Conservation (phyloP, 2,329 filamentous ascomycete genomes). For the Scedosporium aurantiacum region DNA sequence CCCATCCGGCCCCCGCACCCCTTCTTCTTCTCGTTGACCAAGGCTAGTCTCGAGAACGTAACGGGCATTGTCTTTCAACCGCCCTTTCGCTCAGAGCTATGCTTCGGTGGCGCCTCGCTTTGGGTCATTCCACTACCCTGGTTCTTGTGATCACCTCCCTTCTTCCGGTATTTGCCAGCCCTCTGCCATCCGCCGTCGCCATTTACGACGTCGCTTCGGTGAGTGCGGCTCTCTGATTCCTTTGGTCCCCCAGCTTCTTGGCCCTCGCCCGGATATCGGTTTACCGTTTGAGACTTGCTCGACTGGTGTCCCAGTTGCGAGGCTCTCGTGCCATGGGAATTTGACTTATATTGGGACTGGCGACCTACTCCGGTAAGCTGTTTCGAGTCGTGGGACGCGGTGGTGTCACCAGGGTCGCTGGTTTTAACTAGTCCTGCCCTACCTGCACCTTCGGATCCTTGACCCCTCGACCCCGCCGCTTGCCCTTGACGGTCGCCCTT, state of each 20-base stretch:
- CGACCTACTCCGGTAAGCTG: conserved; percentile 5
- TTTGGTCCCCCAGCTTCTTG: conserved; percentile 36
- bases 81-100: conserved; percentile 51
- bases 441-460: conserved; percentile 6
- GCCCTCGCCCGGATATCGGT: conserved; percentile 36
- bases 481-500: conserved; percentile 8
- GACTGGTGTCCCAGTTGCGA: conserved; percentile 13
- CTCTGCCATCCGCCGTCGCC: conserved; percentile 46
- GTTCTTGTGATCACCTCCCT: conserved; percentile 36
- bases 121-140: conserved; percentile 28
- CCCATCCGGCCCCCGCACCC: neutral
- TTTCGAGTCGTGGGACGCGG: conserved; percentile 12
- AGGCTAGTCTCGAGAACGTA: neutral
- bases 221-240: conserved; percentile 35
- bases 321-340: no score
- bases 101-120: conserved; percentile 44
- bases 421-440: conserved; percentile 15
- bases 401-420: conserved; percentile 12
- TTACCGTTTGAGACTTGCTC: conserved; percentile 21
- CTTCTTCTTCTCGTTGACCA: neutral
- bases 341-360: conserved; percentile 9
- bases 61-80: conserved; percentile 30
- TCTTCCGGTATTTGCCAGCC: conserved; percentile 41
- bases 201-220: conserved; percentile 16
- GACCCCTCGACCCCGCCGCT: conserved; percentile 3